A percentile compares a stretch with the other conserved stretches of the same genome.
These are phyloP conservation scores for Isatis tinctoria DNA, from an alignment of 345 rosid genomes.

Conservation along the genomic window DNA sequence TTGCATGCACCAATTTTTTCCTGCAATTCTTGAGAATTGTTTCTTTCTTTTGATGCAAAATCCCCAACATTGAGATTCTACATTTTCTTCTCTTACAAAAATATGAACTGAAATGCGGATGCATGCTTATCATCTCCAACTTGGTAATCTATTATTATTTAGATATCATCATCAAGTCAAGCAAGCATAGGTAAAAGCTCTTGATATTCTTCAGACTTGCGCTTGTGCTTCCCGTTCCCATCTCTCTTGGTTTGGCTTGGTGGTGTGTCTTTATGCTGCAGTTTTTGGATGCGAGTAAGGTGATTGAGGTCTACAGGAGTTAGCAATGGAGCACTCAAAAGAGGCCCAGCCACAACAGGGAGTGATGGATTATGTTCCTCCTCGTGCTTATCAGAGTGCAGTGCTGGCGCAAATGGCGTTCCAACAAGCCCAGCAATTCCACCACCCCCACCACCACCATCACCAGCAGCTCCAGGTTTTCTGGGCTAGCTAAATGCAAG, in stretches of 20 bases:
- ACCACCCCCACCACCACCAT: slow-evolving; percentile 49
- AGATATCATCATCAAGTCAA: too few species aligned
- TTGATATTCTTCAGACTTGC: neutral
- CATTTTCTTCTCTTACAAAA: too few species aligned
- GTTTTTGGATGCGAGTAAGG: neutral
- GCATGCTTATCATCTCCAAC: neutral
- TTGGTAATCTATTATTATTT: too few species aligned
- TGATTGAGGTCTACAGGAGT: neutral
- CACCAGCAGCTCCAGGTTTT: slow-evolving; percentile 54
- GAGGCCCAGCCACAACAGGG: slow-evolving; percentile 35
- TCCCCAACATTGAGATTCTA: too few species aligned
- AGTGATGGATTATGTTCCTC: slow-evolving; percentile 40
- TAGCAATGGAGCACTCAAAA: slow-evolving; percentile 24
- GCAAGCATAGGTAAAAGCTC: neutral
- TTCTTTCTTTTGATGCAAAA: neutral
- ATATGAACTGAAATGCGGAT: neutral
- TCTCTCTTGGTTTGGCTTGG: neutral
- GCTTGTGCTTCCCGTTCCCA: neutral
- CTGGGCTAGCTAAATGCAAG: slow-evolving; percentile 57
- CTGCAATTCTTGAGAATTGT: neutral
- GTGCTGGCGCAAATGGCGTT: slow-evolving; percentile 22
- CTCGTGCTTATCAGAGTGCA: slow-evolving; percentile 19
- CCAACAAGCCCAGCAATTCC: slow-evolving; percentile 54
- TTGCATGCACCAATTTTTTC: neutral
- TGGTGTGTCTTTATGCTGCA: neutral